Percentiles rank a stretch among this genome's conserved stretches.
phyloP scores from a whole-genome alignment of 2,329 filamentous ascomycete species.

The Sporothrix brasiliensis region DNA sequence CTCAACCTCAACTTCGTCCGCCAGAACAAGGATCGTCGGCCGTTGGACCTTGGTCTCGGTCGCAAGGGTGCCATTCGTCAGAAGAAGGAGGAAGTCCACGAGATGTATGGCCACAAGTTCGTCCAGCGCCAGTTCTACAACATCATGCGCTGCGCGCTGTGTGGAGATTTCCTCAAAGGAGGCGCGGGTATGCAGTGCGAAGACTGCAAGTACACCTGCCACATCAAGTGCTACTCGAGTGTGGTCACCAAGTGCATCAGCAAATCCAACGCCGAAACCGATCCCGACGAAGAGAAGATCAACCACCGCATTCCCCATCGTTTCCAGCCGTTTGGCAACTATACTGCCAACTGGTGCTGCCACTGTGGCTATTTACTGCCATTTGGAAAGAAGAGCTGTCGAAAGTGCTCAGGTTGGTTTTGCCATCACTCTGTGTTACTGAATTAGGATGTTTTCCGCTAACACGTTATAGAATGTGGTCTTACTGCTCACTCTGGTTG shows the following conservation, averaged over 20 bases:
- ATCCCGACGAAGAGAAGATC: slow-evolving; percentile 99
- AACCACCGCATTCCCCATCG: slow-evolving; percentile 98
- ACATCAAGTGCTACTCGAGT: slow-evolving; percentile 94
- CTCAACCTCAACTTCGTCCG: slow-evolving; percentile 91
- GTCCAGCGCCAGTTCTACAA: slow-evolving; percentile 99
- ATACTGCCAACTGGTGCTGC: slow-evolving; percentile 99
- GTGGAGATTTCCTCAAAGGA: slow-evolving; percentile 97
- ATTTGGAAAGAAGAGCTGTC: slow-evolving; percentile 90
- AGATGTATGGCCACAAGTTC: slow-evolving; percentile 99
- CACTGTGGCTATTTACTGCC: slow-evolving; percentile 96
- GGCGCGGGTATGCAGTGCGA: slow-evolving; percentile 98
- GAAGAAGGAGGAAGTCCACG: slow-evolving; percentile 96
- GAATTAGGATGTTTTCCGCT: slow-evolving; percentile 33
- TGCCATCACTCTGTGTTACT: too few species aligned
- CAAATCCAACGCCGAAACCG: slow-evolving; percentile 97
- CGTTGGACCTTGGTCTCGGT: slow-evolving; percentile 85
- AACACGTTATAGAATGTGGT: slow-evolving; percentile 69
- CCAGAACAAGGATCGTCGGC: slow-evolving; percentile 78
- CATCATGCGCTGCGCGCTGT: slow-evolving; percentile 98
- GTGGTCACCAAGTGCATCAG: slow-evolving; percentile 99
- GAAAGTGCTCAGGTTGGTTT: slow-evolving; percentile 79
- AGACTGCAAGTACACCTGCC: slow-evolving; percentile 99
- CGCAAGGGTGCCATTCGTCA: slow-evolving; percentile 96
- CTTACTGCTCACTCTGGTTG: slow-evolving; percentile 91
- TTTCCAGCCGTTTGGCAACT: slow-evolving; percentile 94